A percentile compares a stretch with the other conserved stretches of the same genome.
phyloP scores from a whole-genome alignment of 306 rosid species.

The Rubus parviflorus region DNA sequence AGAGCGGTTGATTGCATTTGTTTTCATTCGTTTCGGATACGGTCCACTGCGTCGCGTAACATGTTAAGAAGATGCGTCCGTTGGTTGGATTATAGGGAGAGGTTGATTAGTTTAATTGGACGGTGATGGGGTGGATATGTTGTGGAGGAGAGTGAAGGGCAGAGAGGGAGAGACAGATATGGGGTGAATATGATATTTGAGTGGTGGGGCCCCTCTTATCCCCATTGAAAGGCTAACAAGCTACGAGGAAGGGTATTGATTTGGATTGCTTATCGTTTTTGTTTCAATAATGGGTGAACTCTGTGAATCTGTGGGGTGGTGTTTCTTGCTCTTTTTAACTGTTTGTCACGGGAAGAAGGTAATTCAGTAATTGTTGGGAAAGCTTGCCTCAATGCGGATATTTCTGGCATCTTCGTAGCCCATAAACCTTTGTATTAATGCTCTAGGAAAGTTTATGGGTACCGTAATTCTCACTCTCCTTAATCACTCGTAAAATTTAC shows the following conservation, averaged over 20 bases:
- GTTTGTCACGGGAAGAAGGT: slow-evolving; percentile 1
- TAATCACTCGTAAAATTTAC: too few relatives aligned
- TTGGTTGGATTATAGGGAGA: not conserved
- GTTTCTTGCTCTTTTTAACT: not conserved
- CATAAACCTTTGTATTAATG: too few relatives aligned
- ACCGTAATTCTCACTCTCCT: too few relatives aligned
- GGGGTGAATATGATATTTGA: not conserved
- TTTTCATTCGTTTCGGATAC: not conserved
- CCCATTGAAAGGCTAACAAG: slow-evolving; percentile 41
- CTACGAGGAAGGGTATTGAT: slow-evolving; percentile 27
- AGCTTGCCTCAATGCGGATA: too few relatives aligned
- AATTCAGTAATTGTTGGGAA: not conserved
- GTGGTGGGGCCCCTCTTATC: slow-evolving; percentile 62
- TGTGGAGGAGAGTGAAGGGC: slow-evolving; percentile 5
- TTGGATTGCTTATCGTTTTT: slow-evolving; percentile 37
- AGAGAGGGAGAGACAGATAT: not conserved
- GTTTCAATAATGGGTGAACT: not conserved
- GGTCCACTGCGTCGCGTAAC: not conserved
- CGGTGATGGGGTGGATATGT: slow-evolving; percentile 18
- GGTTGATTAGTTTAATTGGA: not conserved
- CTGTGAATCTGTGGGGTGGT: not conserved
- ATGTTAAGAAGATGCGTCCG: not conserved
- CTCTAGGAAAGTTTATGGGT: too few relatives aligned
- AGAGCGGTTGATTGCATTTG: not conserved
- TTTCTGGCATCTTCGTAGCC: too few relatives aligned